Percentiles rank a stretch among this genome's conserved stretches.
phyloP scores from a whole-genome alignment of 495 filamentous ascomycete species.

The Penicillium angulare region DNA sequence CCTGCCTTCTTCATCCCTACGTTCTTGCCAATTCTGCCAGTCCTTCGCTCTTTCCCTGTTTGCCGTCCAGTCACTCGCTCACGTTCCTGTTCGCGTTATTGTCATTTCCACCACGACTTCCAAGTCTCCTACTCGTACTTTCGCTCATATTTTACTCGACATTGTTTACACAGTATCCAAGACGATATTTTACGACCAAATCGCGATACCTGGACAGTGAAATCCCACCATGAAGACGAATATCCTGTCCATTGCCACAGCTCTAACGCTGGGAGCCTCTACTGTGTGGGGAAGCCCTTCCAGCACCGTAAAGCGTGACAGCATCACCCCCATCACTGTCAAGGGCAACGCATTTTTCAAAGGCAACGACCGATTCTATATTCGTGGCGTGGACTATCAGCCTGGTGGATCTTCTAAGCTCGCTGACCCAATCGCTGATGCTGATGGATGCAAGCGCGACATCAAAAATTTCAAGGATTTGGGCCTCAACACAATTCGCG shows the following conservation, averaged over 20 bases:
- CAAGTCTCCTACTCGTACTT: too few relatives aligned
- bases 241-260: conserved; percentile 54
- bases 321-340: conserved; percentile 52
- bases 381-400: conserved; percentile 94
- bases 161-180: background rate
- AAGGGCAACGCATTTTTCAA: conserved; percentile 82
- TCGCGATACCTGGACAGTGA: too few relatives aligned
- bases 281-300: conserved; percentile 49
- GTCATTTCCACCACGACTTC: background rate
- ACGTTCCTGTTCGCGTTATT: background rate
- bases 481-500: conserved; percentile 86
- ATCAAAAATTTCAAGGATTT: conserved; percentile 80
- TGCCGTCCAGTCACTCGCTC: background rate
- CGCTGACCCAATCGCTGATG: conserved; percentile 76
- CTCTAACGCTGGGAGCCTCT: conserved; percentile 47
- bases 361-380: conserved; percentile 81
- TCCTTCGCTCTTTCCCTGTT: conserved; percentile 34
- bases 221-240: conserved; percentile 55
- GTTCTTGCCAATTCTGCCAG: conserved; percentile 31
- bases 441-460: conserved; percentile 72
- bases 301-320: conserved; percentile 38
- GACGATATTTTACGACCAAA: background rate
- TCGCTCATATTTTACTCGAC: too few relatives aligned
- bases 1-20: conserved; percentile 23
- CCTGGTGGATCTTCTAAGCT: conserved; percentile 82